Percentiles rank a stretch among this genome's conserved stretches.
phyloP scores from a whole-genome alignment of 2,329 filamentous ascomycete species.

The Blastomyces silverae region DNA sequence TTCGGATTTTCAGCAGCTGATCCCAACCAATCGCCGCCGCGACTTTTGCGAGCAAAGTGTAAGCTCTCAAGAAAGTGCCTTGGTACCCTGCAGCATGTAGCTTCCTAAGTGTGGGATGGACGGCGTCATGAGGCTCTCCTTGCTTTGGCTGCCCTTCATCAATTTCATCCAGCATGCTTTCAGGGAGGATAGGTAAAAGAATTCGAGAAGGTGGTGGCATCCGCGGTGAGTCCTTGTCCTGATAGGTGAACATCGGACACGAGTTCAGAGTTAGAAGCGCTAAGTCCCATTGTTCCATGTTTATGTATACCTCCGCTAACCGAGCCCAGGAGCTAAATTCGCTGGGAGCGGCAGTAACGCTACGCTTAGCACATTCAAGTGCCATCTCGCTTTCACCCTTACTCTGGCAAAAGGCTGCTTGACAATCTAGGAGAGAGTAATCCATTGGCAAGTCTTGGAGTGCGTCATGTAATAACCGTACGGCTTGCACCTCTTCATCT shows the following conservation, averaged over 20 bases:
- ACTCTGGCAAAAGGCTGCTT: slow-evolving; percentile 82
- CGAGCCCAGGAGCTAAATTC: slow-evolving; percentile 97
- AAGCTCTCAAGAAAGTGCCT: slow-evolving; percentile 92
- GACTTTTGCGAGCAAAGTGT: slow-evolving; percentile 89
- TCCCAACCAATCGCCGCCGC: slow-evolving; percentile 98
- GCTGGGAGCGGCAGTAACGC: slow-evolving; percentile 89
- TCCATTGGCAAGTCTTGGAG: slow-evolving; percentile 94
- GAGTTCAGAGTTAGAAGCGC: slow-evolving; percentile 93
- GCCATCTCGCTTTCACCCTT: slow-evolving; percentile 86
- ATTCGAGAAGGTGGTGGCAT: slow-evolving; percentile 92
- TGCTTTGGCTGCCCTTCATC: slow-evolving; percentile 73
- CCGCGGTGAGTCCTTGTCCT: slow-evolving; percentile 91
- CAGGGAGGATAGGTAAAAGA: slow-evolving; percentile 74
- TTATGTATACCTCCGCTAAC: slow-evolving; percentile 86
- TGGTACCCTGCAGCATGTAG: slow-evolving; percentile 84
- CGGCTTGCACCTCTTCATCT: slow-evolving; percentile 93
- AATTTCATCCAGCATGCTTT: slow-evolving; percentile 90
- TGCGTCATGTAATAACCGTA: slow-evolving; percentile 78
- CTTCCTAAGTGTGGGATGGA: slow-evolving; percentile 78
- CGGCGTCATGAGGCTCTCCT: slow-evolving; percentile 71
- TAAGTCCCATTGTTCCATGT: slow-evolving; percentile 93
- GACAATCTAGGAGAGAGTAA: slow-evolving; percentile 89
- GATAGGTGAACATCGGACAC: slow-evolving; percentile 99
- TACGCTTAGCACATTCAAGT: slow-evolving; percentile 85
- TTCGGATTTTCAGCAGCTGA: slow-evolving; percentile 85